phyloP scores from a whole-genome alignment of 345 rosid genomes.

The Rhodamnia rubescens region DNA sequence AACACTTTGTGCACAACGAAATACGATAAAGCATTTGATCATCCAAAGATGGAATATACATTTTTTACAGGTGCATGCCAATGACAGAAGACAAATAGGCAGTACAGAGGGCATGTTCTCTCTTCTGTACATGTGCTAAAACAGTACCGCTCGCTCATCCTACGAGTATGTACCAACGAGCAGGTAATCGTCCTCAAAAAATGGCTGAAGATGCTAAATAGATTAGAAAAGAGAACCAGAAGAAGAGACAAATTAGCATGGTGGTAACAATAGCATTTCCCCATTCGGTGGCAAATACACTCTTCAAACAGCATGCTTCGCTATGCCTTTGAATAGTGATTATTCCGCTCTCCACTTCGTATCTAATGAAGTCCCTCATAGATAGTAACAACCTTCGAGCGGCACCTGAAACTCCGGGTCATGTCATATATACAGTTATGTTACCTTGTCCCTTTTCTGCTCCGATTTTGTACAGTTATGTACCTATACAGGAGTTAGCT shows the following conservation, averaged over 20 bases:
- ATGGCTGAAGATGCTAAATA: neutral
- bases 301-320: neutral
- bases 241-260: neutral
- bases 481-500: neutral
- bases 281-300: neutral
- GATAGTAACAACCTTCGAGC: neutral
- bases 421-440: neutral
- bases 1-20: neutral
- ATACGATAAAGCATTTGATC: neutral
- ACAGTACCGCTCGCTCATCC: neutral
- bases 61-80: neutral
- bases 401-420: neutral
- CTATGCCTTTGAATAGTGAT: neutral
- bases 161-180: neutral
- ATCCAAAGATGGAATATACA: neutral
- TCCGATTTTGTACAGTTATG: neutral
- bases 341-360: neutral
- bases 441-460: neutral
- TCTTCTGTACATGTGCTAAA: neutral
- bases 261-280: neutral
- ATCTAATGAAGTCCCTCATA: neutral
- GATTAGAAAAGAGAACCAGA: neutral
- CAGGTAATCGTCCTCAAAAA: neutral
- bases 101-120: neutral
- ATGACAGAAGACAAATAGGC: neutral